These are phyloP conservation scores for Terfezia claveryi DNA, from an alignment of 495 filamentous ascomycete genomes.

Conservation along the genomic window DNA sequence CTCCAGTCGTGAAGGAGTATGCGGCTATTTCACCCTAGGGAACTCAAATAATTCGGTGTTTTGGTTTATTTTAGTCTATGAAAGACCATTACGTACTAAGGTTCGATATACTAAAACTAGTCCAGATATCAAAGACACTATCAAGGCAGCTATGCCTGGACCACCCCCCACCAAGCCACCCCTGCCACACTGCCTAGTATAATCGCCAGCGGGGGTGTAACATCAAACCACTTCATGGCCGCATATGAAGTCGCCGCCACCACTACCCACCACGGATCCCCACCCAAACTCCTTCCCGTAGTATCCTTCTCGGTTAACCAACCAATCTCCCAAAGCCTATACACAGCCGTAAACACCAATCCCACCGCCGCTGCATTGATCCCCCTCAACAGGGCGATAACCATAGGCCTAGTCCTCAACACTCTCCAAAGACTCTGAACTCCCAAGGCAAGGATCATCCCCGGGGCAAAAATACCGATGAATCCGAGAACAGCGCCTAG, in stretches of 20 bases:
- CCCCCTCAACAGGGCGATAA: constrained; percentile 39
- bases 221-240: constrained; percentile 36
- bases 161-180: constrained; percentile 41
- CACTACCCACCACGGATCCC: constrained; percentile 59
- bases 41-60: no score
- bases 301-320: constrained; percentile 31
- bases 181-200: constrained; percentile 42
- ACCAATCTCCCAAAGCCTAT: constrained; percentile 59
- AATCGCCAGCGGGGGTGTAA: constrained; percentile 41
- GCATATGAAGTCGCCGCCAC: constrained; percentile 41
- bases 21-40: no score
- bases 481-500: constrained; percentile 42
- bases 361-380: constrained; percentile 60
- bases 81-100: no score
- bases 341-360: constrained; percentile 68
- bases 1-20: no score
- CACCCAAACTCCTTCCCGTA: constrained; percentile 33
- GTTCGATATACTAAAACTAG: no score
- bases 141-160: constrained; percentile 6
- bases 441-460: constrained; percentile 41
- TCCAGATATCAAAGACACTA: no score
- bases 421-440: constrained; percentile 49
- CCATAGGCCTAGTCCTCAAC: constrained; percentile 30
- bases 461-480: constrained; percentile 52
- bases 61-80: no score